Evolutionary conservation across 495 filamentous ascomycete genomes (phyloP), one percentile per base, ranked within the genome.

Genomic region (Aspergillus carlsbadensis): DNA sequence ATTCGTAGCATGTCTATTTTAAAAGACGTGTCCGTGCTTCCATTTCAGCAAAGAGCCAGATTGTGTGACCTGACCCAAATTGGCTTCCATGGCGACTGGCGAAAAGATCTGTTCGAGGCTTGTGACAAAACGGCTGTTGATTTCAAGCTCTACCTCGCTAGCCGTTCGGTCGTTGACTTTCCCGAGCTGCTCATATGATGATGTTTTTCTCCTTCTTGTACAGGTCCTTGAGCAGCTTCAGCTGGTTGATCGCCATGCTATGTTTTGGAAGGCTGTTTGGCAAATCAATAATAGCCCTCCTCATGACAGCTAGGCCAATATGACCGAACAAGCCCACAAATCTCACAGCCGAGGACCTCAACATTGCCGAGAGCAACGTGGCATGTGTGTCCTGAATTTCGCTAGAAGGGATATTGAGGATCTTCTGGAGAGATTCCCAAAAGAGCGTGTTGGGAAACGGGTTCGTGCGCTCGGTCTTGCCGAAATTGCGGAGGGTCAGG

Each of bases 371-470:
- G 8, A 99, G 80, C 4, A 93, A 81, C 17, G 88, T 77, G 54
- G 87, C 85, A 50, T 98, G 95, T 0, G 89, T 95, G 40, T 87
- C 80, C 20, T 85, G 87, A 11, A 91, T 75, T 43, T 89, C 80
- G 2, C 70, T 59, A 0, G 84, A 55, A 1, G 91, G 86, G 0
- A 89, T 85, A 64, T 88, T 88, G 60, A 90, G 68, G 42, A 97
- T 87, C 34, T 77, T 78, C 4, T 89, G 81, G 61, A 97, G 71
- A 0, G 86, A 74, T 10, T 73, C 66, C 94, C 94, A 99, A 70
- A 91, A 97, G 21, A 91, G 77, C 21, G 76, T 77, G 39, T 88
- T 87, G 0, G 92, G 90, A 64, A 87, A 91, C 0, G 93, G 91
- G 56, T 95, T 95, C 18, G 66, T 67, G n/a, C 76, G 75, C 26